phyloP scores from a whole-genome alignment of 1,284 basidiomycete genomes.

The Phylloporus gajari region DNA sequence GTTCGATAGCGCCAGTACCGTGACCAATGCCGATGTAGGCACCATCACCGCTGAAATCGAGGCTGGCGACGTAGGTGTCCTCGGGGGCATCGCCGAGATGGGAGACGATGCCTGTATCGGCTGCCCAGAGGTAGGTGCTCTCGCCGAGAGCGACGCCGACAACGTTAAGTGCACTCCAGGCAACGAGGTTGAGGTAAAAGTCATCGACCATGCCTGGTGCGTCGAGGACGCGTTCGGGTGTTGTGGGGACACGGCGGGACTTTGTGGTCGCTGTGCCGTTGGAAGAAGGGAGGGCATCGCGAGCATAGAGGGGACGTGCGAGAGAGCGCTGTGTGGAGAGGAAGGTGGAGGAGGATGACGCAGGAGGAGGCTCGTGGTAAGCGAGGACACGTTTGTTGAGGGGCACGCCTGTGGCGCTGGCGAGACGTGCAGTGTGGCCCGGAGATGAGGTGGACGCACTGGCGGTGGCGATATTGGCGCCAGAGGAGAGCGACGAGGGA shows the following conservation, averaged over 20 bases:
- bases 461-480: conserved; percentile 57
- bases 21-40: conserved; percentile 88
- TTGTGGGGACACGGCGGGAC: conserved; percentile 81
- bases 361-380: conserved; percentile 81
- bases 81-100: conserved; percentile 82
- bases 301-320: conserved; percentile 76
- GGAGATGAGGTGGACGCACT: conserved; percentile 57
- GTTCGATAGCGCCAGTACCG: conserved; percentile 88
- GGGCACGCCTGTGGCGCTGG: conserved; percentile 76
- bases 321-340: conserved; percentile 78
- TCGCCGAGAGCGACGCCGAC: conserved; percentile 89
- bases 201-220: conserved; percentile 96
- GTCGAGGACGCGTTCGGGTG: conserved; percentile 91
- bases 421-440: conserved; percentile 79
- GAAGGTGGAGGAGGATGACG: conserved; percentile 72
- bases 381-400: conserved; percentile 79
- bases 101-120: conserved; percentile 86
- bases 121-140: conserved; percentile 92
- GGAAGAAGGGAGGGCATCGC: conserved; percentile 69
- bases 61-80: conserved; percentile 78
- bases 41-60: conserved; percentile 91
- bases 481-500: conserved; percentile 70
- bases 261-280: conserved; percentile 72
- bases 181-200: conserved; percentile 95
- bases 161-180: conserved; percentile 89